These are phyloP conservation scores for Talaromyces sp. DNA, from an alignment of 2,329 filamentous ascomycete species.

Conservation along the genomic window DNA sequence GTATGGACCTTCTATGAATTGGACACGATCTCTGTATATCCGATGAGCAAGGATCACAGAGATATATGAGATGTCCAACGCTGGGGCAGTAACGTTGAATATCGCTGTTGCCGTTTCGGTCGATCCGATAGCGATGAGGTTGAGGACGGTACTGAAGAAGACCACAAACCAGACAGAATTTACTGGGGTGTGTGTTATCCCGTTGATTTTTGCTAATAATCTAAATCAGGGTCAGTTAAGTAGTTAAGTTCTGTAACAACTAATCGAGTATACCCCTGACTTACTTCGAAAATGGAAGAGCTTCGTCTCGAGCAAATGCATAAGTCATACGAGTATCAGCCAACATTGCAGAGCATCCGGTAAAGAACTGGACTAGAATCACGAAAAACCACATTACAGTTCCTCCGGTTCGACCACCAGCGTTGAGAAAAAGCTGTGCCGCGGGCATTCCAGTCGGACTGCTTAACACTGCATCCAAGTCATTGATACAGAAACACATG, in stretches of 20 bases:
- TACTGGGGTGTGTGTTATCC: slow-evolving; percentile 56
- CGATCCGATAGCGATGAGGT: slow-evolving; percentile 47
- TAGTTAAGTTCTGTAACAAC: not conserved
- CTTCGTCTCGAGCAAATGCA: slow-evolving; percentile 59
- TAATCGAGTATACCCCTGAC: slow-evolving; percentile 4
- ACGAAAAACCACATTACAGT: slow-evolving; percentile 61
- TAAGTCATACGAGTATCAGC: slow-evolving; percentile 62
- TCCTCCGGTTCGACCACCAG: slow-evolving; percentile 55
- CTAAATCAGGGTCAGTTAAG: slow-evolving; percentile 27
- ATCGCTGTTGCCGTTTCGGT: slow-evolving; percentile 48
- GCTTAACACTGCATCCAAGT: slow-evolving; percentile 54
- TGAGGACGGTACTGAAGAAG: slow-evolving; percentile 52
- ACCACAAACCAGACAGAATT: slow-evolving; percentile 65
- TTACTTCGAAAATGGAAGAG: slow-evolving; percentile 58
- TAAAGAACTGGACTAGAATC: slow-evolving; percentile 64
- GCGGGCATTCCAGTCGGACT: slow-evolving; percentile 60
- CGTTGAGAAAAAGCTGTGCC: slow-evolving; percentile 59
- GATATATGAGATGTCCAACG: slow-evolving; percentile 54
- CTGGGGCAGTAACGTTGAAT: slow-evolving; percentile 53
- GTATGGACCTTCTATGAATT: slow-evolving; percentile 57
- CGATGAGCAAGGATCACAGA: slow-evolving; percentile 59
- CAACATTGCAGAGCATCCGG: slow-evolving; percentile 61
- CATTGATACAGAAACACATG: slow-evolving; percentile 61
- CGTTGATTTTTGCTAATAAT: slow-evolving; percentile 53
- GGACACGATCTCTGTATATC: slow-evolving; percentile 51